Conservation (phyloP, 1,284 basidiomycete genomes). For the Crucibulum parvulum region DNA sequence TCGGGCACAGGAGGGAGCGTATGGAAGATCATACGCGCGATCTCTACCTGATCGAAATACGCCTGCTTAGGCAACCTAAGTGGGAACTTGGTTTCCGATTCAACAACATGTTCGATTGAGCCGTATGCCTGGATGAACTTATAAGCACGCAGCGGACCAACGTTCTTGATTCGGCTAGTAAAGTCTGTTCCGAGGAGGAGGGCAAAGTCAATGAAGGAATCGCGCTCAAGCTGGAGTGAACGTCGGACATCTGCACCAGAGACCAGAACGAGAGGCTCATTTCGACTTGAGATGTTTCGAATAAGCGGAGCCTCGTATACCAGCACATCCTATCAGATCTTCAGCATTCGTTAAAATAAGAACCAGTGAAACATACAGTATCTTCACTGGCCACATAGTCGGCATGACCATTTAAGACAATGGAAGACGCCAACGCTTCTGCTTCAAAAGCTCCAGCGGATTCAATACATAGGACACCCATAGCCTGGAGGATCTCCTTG, state of each 20-base stretch:
- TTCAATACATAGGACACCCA: constrained; percentile 82
- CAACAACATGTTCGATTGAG: constrained; percentile 77
- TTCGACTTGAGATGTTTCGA: constrained; percentile 70
- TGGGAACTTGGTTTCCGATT: constrained; percentile 58
- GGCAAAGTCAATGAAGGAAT: constrained; percentile 80
- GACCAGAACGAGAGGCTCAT: constrained; percentile 65
- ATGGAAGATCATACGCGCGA: constrained; percentile 67
- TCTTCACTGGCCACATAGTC: constrained; percentile 92
- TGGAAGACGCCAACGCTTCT: constrained; percentile 80
- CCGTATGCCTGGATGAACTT: constrained; percentile 74
- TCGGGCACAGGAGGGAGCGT: constrained; percentile 68
- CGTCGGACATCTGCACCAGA: constrained; percentile 70
- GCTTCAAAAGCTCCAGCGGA: constrained; percentile 77
- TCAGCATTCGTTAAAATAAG: constrained; percentile 4
- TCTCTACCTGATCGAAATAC: constrained; percentile 67
- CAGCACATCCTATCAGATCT: constrained; percentile 49
- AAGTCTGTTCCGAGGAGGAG: constrained; percentile 91
- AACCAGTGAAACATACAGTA: constrained; percentile 54
- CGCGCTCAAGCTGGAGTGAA: constrained; percentile 59
- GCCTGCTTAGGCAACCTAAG: constrained; percentile 47
- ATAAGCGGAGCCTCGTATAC: constrained; percentile 82
- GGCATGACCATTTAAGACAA: constrained; percentile 75
- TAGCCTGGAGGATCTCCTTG: constrained; percentile 67
- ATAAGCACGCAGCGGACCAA: constrained; percentile 80
- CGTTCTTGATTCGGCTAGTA: constrained; percentile 77